Conservation (phyloP, 106 monocot species). For the Narthecium ossifragum region DNA sequence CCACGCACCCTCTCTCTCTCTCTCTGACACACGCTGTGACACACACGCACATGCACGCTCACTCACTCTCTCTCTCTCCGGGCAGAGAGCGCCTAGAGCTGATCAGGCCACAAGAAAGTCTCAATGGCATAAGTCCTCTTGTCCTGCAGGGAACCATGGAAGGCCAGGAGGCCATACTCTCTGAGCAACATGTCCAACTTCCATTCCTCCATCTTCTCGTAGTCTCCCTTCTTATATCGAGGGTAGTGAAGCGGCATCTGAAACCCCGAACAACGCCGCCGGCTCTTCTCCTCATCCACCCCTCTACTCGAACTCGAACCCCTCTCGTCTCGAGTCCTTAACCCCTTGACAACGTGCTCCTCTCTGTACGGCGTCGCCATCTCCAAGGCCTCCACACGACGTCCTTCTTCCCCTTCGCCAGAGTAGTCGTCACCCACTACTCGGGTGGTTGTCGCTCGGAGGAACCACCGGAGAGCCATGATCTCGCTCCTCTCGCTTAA, state of each 20-base stretch:
- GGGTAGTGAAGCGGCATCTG: constrained; percentile 54
- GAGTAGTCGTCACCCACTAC: too few relatives aligned
- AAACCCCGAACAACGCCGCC: constrained; percentile 14
- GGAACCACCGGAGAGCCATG: constrained; percentile 12
- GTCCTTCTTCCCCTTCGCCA: not conserved
- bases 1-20: too few relatives aligned
- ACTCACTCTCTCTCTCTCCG: too few relatives aligned
- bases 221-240: constrained; percentile 45
- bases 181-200: constrained; percentile 34
- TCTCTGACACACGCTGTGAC: too few relatives aligned
- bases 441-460: not conserved
- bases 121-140: constrained; percentile 43
- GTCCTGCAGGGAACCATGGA: constrained; percentile 24
- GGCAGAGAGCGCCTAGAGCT: too few relatives aligned
- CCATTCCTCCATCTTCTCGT: constrained; percentile 56
- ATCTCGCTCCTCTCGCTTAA: too few relatives aligned
- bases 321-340: not conserved
- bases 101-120: constrained; percentile 48
- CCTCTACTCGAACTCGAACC: not conserved
- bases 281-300: too few relatives aligned
- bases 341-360: too few relatives aligned
- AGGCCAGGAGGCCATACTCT: constrained; percentile 38
- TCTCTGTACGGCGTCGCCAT: not conserved
- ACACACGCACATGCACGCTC: too few relatives aligned
- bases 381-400: not conserved